Evolutionary conservation across 805 yeast species (phyloP).

Genomic region (Cyberlindnera xishuangbannaensis): DNA sequence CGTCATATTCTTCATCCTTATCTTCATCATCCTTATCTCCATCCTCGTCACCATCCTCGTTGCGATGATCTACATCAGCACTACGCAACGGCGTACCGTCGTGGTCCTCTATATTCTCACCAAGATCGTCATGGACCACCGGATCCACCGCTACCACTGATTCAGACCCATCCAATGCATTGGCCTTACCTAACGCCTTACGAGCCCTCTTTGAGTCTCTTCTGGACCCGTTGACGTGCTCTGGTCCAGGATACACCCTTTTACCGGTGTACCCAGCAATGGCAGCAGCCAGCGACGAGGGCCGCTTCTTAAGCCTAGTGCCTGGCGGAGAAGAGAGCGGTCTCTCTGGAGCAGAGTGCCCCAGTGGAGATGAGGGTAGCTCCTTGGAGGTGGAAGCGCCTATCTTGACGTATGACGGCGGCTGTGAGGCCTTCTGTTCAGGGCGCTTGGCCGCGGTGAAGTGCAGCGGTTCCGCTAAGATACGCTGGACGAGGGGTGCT

Average conservation of each 20-base stretch:
- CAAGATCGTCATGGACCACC: no score
- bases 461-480: slow-evolving; percentile 53
- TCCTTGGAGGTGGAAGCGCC: slow-evolving; percentile 13
- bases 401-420: slow-evolving; percentile 40
- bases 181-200: no score
- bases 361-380: slow-evolving; percentile 4
- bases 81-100: no score
- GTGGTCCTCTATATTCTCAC: no score
- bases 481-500: slow-evolving; percentile 57
- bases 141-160: no score
- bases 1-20: slow-evolving; percentile 15
- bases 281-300: slow-evolving; percentile 23
- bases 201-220: no score
- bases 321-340: no score
- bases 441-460: slow-evolving; percentile 59
- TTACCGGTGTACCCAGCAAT: slow-evolving; percentile 24
- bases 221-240: slow-evolving; percentile 20
- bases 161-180: no score
- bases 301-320: slow-evolving; percentile 6
- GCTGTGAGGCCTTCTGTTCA: slow-evolving; percentile 41
- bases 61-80: no score
- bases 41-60: slow-evolving; percentile 26
- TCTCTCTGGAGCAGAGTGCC: no score
- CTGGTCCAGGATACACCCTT: slow-evolving; percentile 15
- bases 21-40: slow-evolving; percentile 29